Evolutionary conservation across 2,329 filamentous ascomycete genomes (phyloP).

Genomic region (Cercospora brassicicola): DNA sequence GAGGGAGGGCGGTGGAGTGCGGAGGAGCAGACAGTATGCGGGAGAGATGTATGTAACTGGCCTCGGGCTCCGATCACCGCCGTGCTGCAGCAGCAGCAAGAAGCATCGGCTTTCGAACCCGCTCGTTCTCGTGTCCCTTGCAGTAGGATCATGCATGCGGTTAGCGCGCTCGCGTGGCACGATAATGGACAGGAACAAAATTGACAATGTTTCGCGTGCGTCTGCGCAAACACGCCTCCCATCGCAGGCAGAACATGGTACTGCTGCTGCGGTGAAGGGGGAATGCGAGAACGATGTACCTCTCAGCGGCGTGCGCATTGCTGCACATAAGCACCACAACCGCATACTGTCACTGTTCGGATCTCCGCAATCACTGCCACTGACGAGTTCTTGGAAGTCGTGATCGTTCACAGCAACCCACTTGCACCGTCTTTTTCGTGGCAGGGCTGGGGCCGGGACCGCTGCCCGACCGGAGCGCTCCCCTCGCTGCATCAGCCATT

Average conservation of each 20-base stretch:
- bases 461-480: background rate
- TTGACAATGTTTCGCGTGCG: slow-evolving; percentile 4
- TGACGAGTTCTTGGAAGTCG: background rate
- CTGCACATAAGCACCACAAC: background rate
- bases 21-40: background rate
- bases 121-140: slow-evolving; percentile 15
- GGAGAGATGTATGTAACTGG: background rate
- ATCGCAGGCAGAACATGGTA: background rate
- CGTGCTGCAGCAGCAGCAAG: background rate
- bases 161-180: background rate
- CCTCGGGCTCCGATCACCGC: background rate
- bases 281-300: slow-evolving; percentile 1
- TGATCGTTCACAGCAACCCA: background rate
- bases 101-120: background rate
- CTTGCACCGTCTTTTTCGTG: background rate
- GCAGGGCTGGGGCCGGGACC: background rate
- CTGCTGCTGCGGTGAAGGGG: background rate
- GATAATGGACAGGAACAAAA: slow-evolving; percentile 12
- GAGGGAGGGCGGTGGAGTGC: background rate
- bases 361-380: background rate
- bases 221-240: background rate
- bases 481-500: background rate
- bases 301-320: background rate
- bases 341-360: background rate
- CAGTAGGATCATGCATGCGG: background rate